These are phyloP conservation scores for Kodamaea restingae DNA, from an alignment of 805 yeast genomes.

Conservation along the genomic window DNA sequence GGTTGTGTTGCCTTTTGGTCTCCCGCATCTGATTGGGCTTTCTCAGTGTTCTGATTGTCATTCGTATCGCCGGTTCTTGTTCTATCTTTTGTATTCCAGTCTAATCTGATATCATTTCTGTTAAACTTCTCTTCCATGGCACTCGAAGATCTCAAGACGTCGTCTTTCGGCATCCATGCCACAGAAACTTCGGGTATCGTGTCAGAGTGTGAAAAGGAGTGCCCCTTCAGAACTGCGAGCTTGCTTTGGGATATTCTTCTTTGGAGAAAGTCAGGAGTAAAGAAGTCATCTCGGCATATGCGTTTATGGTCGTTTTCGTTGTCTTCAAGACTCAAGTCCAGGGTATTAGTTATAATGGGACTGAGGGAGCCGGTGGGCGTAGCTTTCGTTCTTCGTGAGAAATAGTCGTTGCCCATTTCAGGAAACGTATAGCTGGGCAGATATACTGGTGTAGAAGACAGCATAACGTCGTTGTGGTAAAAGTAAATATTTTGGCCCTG, in stretches of 20 bases:
- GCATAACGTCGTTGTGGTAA: background rate
- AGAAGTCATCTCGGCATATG: constrained; percentile 11
- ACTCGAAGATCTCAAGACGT: constrained; percentile 1
- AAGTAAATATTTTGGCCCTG: too few relatives aligned
- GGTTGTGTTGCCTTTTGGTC: too few relatives aligned
- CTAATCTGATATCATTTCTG: too few relatives aligned
- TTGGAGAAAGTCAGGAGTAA: constrained; percentile 2
- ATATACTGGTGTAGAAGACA: constrained; percentile 7
- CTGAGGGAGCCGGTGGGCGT: constrained; percentile 19
- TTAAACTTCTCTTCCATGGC: constrained; percentile 4
- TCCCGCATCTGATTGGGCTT: too few relatives aligned
- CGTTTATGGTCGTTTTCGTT: constrained; percentile 10
- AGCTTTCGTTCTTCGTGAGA: constrained; percentile 1
- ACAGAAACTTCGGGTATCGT: background rate
- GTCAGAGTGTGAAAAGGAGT: constrained; percentile 6
- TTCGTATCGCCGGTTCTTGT: too few relatives aligned
- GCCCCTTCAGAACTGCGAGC: constrained; percentile 3
- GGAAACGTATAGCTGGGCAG: constrained; percentile 8
- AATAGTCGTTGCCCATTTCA: constrained; percentile 6
- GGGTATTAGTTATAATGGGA: constrained; percentile 27
- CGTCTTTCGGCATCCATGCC: background rate
- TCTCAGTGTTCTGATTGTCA: too few relatives aligned
- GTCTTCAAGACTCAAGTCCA: constrained; percentile 18
- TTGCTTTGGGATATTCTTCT: constrained; percentile 3
- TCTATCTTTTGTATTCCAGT: background rate